Evolutionary conservation across 2,329 filamentous ascomycete species (phyloP), one percentile per base, ranked within the genome.

Genomic region (Cladophialophora bantiana): DNA sequence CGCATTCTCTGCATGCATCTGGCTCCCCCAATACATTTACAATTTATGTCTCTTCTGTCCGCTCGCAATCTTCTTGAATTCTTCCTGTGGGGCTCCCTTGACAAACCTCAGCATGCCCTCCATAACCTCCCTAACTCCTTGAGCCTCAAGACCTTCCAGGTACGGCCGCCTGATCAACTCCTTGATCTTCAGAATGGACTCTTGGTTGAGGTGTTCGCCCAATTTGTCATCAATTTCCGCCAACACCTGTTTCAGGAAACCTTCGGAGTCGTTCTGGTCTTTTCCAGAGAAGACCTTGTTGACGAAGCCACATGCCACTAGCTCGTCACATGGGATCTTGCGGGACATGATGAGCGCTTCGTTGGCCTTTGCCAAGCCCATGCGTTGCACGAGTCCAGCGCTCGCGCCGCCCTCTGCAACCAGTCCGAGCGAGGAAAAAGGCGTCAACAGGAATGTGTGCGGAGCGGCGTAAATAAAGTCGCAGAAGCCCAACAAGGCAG

Each of bases 31-130:
- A 18, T 6, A 48, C 12, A 7, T 38, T 73, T 83, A 97, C 77
- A 98, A 81, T 83, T 98, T 98, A 81, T 99, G 95, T 77, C 89
- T 92, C 87, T 97, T 98, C 84, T 95, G 88, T 12, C 94, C 93
- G 69, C 84, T 88, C 1, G 93, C 93, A 76, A 98, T 82, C 84
- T 91, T 94, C 74, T 85, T 82, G 77, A 98, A 98, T 83, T 98
- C 92, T 77, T 90, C 86, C 83, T 97, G 93, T 20, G 95, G 95
- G 52, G 93, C 84, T 0, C 93, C 93, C 68, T 81, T 86, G 72
- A 92, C 77, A 75, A 98, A 97, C 66, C 93, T 83, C 68, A 94
- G 89, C 75, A 98, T 77, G 0, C 94, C 94, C 2, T 87, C 90
- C 82, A 97, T 94, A 0, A 95, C 92, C 84, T 98, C 94, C 38